phyloP scores from a whole-genome alignment of 495 filamentous ascomycete genomes.

The Trypethelium eluteriae region DNA sequence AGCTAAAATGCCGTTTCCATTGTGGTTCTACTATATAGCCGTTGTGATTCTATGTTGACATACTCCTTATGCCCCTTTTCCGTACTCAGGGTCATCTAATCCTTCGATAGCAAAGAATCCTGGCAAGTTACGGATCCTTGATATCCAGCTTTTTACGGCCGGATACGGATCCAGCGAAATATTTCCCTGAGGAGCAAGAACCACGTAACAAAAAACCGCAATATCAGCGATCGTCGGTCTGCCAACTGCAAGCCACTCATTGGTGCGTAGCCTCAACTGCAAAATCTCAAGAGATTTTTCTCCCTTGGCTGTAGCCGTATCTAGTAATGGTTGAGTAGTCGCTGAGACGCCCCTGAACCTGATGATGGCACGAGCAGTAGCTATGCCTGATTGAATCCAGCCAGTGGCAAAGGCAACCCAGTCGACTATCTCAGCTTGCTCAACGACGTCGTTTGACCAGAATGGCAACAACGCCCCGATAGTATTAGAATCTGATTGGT shows the following conservation, averaged over 20 bases:
- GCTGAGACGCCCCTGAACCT: background rate
- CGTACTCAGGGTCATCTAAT: conserved; percentile 6
- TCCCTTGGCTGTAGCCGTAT: background rate
- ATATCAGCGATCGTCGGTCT: conserved; percentile 14
- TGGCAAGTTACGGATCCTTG: background rate
- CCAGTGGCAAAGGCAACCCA: conserved; percentile 11
- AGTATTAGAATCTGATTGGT: background rate
- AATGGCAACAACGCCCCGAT: background rate
- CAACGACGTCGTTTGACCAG: conserved; percentile 9
- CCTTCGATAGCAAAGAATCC: conserved; percentile 9
- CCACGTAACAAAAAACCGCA: conserved; percentile 12
- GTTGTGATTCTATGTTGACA: background rate
- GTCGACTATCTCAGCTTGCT: conserved; percentile 14
- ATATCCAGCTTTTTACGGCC: conserved; percentile 10
- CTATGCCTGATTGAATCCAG: conserved; percentile 12
- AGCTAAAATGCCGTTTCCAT: no score
- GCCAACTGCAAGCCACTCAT: conserved; percentile 10
- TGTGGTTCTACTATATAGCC: no score
- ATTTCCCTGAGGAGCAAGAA: conserved; percentile 7
- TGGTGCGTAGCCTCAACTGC: background rate
- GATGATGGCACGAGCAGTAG: conserved; percentile 1
- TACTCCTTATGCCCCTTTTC: background rate
- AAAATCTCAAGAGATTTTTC: conserved; percentile 13
- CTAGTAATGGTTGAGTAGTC: background rate
- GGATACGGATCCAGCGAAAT: conserved; percentile 2